These are phyloP conservation scores for Trichomonas vaginalis DNA, from an alignment of 208 protist species.

Conservation along the genomic window DNA sequence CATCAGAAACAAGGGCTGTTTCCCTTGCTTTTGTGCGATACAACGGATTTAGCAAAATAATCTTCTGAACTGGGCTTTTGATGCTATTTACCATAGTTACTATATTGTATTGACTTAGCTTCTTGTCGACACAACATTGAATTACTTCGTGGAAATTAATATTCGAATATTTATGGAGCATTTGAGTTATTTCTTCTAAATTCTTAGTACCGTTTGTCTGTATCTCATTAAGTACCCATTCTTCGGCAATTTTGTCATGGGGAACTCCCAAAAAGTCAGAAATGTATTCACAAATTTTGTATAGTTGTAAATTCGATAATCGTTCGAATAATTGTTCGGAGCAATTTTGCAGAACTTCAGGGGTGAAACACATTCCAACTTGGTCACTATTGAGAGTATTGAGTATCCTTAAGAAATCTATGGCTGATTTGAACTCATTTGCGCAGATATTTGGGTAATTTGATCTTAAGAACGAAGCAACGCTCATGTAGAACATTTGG, in stretches of 20 bases:
- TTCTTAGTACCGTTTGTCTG: background rate
- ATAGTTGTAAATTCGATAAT: background rate
- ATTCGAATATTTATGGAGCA: background rate
- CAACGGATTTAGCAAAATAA: background rate
- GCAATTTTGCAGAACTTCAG: background rate
- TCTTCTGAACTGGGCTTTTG: background rate
- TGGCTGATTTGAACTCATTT: background rate
- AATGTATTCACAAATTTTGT: background rate
- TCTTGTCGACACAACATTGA: background rate
- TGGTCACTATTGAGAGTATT: background rate
- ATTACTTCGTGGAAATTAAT: background rate
- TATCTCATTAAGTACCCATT: background rate
- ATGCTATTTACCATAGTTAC: background rate
- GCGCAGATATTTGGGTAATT: background rate
- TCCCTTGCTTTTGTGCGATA: background rate
- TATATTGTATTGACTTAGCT: background rate
- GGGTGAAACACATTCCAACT: background rate
- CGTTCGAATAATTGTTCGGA: background rate
- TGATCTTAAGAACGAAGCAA: background rate
- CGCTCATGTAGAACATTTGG: background rate
- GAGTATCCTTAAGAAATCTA: background rate
- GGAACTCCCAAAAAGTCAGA: background rate
- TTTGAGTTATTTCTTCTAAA: background rate
- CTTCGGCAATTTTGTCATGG: background rate
- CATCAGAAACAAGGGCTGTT: background rate